Percentiles rank a stretch among this genome's conserved stretches.
Evolutionary conservation across 2,329 filamentous ascomycete species (phyloP).

Genomic region (Epichloe uncinata): DNA sequence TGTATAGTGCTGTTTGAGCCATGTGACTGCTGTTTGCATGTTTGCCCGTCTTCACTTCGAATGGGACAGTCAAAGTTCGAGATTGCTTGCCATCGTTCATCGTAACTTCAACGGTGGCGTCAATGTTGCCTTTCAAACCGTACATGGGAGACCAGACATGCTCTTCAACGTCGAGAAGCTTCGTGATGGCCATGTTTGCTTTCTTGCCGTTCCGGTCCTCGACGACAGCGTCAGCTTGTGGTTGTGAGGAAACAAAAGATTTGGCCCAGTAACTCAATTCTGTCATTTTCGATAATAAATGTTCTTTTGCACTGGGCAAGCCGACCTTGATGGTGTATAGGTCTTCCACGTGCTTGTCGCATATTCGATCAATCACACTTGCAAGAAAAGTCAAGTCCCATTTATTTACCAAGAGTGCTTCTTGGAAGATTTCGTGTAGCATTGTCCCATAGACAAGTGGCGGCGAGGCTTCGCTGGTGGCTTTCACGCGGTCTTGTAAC

Average conservation of each 20-base stretch:
- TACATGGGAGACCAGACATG: constrained; percentile 98
- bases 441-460: constrained; percentile 87
- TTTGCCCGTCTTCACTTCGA: constrained; percentile 91
- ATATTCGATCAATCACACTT: constrained; percentile 50
- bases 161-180: constrained; percentile 91
- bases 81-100: constrained; percentile 57
- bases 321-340: constrained; percentile 77
- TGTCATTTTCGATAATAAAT: constrained; percentile 71
- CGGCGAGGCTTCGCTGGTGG: constrained; percentile 64
- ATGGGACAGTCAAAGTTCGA: constrained; percentile 69
- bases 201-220: constrained; percentile 67
- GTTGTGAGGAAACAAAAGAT: constrained; percentile 59
- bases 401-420: constrained; percentile 67
- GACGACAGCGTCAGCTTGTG: constrained; percentile 58
- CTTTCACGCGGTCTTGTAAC: constrained; percentile 88
- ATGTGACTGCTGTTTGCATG: constrained; percentile 71
- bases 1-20: constrained; percentile 91
- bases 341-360: constrained; percentile 73
- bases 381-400: constrained; percentile 63
- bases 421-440: constrained; percentile 90
- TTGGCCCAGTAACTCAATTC: constrained; percentile 75
- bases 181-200: constrained; percentile 74
- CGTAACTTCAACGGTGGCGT: constrained; percentile 83
- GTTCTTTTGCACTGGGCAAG: constrained; percentile 57
- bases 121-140: constrained; percentile 92